Evolutionary conservation across 768 basidiomycete species (phyloP).

Genomic region (Tremella fuciformis): DNA sequence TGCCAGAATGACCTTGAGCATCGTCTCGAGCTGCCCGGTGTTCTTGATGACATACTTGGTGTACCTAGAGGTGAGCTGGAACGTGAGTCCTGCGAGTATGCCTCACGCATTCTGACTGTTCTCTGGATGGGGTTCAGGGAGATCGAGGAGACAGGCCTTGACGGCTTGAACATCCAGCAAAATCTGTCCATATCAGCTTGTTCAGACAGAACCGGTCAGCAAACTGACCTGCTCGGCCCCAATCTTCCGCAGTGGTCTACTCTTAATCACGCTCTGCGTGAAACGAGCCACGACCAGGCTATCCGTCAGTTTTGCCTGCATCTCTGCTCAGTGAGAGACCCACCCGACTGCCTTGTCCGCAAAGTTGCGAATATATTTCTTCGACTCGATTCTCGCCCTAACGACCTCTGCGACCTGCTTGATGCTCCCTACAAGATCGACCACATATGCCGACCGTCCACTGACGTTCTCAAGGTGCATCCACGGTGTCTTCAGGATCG

Average conservation of each 20-base stretch:
- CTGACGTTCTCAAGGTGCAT: constrained; percentile 73
- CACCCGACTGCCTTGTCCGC: constrained; percentile 91
- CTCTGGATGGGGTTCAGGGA: constrained; percentile 63
- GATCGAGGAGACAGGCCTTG: constrained; percentile 73
- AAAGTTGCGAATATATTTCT: constrained; percentile 89
- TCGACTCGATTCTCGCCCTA: constrained; percentile 81
- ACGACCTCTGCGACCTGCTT: constrained; percentile 74
- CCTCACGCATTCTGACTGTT: constrained; percentile 44
- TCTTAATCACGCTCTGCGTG: constrained; percentile 82
- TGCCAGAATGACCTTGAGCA: constrained; percentile 92
- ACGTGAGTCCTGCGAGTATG: neutral
- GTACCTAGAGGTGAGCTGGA: constrained; percentile 54
- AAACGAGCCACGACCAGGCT: constrained; percentile 83
- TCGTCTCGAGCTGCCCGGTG: constrained; percentile 76
- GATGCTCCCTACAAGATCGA: constrained; percentile 69
- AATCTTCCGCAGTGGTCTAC: constrained; percentile 83
- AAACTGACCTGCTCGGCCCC: constrained; percentile 83
- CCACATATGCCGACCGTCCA: constrained; percentile 76
- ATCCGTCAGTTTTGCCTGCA: constrained; percentile 13
- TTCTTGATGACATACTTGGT: constrained; percentile 75
- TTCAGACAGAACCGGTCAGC: neutral
- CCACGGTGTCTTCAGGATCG: constrained; percentile 79
- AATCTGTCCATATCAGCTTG: constrained; percentile 56
- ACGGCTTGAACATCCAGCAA: constrained; percentile 85
- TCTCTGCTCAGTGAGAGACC: constrained; percentile 16